A percentile compares a stretch with the other conserved stretches of the same genome.
phyloP scores from a whole-genome alignment of 768 basidiomycete genomes.

The Rhizopogon vinicolor region DNA sequence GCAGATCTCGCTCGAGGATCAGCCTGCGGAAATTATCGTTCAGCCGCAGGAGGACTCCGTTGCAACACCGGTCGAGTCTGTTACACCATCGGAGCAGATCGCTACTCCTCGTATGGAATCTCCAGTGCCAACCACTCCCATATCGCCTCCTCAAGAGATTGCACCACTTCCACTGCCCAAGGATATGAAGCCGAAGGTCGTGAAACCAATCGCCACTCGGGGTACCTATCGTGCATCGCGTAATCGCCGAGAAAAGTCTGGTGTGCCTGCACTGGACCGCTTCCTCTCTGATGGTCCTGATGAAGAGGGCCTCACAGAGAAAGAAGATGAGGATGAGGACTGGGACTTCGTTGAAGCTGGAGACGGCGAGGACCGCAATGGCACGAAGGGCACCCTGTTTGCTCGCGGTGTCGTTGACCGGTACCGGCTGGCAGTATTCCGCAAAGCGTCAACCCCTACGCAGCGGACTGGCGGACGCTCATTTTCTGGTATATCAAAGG shows the following conservation, averaged over 20 bases:
- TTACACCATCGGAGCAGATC: constrained; percentile 9
- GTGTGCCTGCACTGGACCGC: constrained; percentile 74
- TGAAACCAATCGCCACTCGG: constrained; percentile 14
- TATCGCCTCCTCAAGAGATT: constrained; percentile 12
- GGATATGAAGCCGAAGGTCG: constrained; percentile 24
- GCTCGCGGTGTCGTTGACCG: constrained; percentile 90
- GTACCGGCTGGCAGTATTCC: constrained; percentile 81
- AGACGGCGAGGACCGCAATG: constrained; percentile 81
- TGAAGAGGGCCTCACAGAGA: constrained; percentile 37
- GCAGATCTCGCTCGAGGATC: constrained; percentile 27
- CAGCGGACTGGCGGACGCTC: constrained; percentile 42
- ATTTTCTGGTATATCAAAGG: constrained; percentile 55
- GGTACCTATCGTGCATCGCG: constrained; percentile 27
- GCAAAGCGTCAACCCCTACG: constrained; percentile 69
- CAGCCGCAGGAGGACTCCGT: constrained; percentile 9
- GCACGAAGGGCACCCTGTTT: constrained; percentile 74
- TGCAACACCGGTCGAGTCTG: constrained; percentile 10
- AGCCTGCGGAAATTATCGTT: constrained; percentile 5
- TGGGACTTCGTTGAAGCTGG: constrained; percentile 88
- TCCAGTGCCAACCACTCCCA: neutral
- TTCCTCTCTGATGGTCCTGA: constrained; percentile 54
- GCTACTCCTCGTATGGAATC: constrained; percentile 14
- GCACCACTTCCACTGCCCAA: constrained; percentile 29
- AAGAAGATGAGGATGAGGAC: constrained; percentile 69
- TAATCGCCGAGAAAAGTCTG: constrained; percentile 74